phyloP scores from a whole-genome alignment of 768 basidiomycete species.

The Amanita subjunquillea region DNA sequence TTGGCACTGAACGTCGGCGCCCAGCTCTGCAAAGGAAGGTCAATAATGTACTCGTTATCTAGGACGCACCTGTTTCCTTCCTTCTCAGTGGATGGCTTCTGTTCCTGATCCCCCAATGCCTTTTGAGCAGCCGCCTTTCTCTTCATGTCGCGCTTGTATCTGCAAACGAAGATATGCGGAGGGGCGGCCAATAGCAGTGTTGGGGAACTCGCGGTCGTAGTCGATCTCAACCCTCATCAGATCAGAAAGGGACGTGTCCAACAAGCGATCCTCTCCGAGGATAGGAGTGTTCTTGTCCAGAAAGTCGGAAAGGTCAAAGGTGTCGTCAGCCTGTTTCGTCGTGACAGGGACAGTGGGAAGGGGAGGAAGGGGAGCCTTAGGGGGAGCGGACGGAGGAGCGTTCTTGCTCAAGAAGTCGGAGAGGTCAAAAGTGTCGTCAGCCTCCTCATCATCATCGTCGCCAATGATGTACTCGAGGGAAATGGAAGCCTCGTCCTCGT shows the following conservation, averaged over 20 bases:
- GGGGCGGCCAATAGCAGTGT: not conserved
- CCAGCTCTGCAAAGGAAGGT: not conserved
- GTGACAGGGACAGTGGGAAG: not conserved
- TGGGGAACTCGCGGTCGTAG: constrained; percentile 3
- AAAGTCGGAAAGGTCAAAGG: not conserved
- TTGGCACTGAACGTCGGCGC: not conserved
- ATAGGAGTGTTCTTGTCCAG: not conserved
- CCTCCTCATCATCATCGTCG: not conserved
- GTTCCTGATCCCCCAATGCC: no score
- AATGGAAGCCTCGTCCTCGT: not conserved
- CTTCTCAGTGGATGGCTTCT: not conserved
- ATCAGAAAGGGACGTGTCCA: not conserved
- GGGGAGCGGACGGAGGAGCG: not conserved
- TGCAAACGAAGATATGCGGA: not conserved
- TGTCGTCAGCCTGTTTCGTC: not conserved
- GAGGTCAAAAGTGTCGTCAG: not conserved
- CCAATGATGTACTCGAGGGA: not conserved
- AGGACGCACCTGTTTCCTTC: not conserved
- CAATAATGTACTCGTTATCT: not conserved
- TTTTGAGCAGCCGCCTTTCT: not conserved
- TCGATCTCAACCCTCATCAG: constrained; percentile 1
- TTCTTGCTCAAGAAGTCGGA: not conserved
- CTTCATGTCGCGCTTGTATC: not conserved
- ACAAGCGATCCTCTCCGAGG: not conserved
- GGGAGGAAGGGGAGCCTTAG: not conserved